Conservation (phyloP, 331 rosid species). For the Ulmus americana region DNA sequence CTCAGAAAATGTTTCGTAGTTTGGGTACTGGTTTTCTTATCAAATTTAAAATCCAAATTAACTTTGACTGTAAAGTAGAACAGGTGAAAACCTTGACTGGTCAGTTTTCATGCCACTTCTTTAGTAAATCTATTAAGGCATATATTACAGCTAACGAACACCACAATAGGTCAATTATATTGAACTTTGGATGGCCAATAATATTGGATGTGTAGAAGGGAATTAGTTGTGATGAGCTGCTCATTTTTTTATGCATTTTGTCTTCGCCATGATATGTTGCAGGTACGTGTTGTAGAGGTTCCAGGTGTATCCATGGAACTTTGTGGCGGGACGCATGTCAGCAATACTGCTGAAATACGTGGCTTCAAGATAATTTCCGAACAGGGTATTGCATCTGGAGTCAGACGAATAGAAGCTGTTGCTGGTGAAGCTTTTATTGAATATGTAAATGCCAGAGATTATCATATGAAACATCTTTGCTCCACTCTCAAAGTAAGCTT, state of each 20-base stretch:
- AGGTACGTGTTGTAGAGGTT: constrained; percentile 96
- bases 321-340: constrained; percentile 92
- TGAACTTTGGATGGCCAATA: background rate
- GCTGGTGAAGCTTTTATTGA: constrained; percentile 93
- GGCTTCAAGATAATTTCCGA: constrained; percentile 86
- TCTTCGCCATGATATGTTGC: constrained; percentile 26
- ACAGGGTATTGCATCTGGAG: constrained; percentile 91
- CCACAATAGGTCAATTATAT: too few relatives aligned
- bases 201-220: background rate
- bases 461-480: constrained; percentile 68
- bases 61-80: too few relatives aligned
- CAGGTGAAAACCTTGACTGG: too few relatives aligned
- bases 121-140: too few relatives aligned
- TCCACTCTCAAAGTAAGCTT: constrained; percentile 68
- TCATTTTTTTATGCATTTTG: constrained; percentile 6
- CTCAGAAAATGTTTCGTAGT: background rate
- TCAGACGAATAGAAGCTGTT: constrained; percentile 90
- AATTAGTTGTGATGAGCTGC: background rate
- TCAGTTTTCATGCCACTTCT: too few relatives aligned
- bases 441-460: constrained; percentile 72
- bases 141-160: too few relatives aligned
- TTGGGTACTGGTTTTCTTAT: background rate
- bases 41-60: too few relatives aligned
- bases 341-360: constrained; percentile 83
- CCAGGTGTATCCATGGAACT: constrained; percentile 97